Evolutionary conservation across 192 early-diverging fungal species (phyloP), one percentile per base, ranked within the genome.

Genomic region (Entomortierella beljakovae): DNA sequence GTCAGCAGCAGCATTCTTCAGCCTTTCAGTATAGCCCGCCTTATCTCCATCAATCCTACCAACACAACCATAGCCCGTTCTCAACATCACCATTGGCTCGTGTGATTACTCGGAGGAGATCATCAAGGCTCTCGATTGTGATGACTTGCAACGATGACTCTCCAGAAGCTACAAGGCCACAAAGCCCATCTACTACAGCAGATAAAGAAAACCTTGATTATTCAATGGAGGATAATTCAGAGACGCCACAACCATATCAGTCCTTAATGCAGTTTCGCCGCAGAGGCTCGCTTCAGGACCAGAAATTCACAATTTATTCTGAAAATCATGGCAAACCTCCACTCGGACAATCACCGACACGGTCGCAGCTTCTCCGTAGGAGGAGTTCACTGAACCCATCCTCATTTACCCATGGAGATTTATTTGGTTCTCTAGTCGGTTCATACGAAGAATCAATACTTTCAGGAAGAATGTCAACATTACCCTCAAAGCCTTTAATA

Each of bases 361-460:
- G 64, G 5, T 23, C 42, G 33, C 29, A 54, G 0, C 65, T 46
- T 20, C 42, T 68, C 6, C 61, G 72, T 11, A 58, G 68, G 35
- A 65, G 70, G 35, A 65, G 70, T 8, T 76, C 64, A 6, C 22
- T 71, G 22, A 56, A 32, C 32, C 66, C 55, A 28, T 59, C 37
- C 23, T 64, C 58, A 46, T 46, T 22, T 33, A 64, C 57, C 22
- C 71, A 61, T 40, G 71, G 57, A 4, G 79, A 77, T 43, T 35
- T 71, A 5, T 81, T 74, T 59, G 70, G 83, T 13, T 80, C 83
- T 25, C 61, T 87, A 13, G 84, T 85, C 9, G 86, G 86, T 7
- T 85, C 84, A 18, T 87, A 85, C 53, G 86, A 90, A 66, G 93
- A 95, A 72, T 92, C 91, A 0, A 88, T 95, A 25, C 82, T 95